These are phyloP conservation scores for Chaetothyriales sp. DNA, from an alignment of 2,329 filamentous ascomycete species.

Conservation along the genomic window DNA sequence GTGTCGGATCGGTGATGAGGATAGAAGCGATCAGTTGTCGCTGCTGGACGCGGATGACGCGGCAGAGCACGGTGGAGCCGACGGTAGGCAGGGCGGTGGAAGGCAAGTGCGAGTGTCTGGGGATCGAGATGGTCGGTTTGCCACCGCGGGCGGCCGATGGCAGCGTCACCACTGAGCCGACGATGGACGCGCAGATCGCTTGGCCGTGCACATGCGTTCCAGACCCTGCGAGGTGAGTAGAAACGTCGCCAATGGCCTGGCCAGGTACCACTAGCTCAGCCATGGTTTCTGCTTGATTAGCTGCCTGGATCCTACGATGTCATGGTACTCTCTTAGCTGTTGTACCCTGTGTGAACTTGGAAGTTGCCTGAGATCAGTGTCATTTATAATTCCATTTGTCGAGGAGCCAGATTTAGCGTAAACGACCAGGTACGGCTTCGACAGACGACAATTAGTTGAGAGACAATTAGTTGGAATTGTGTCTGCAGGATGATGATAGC, in stretches of 20 bases:
- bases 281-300: neutral
- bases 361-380: neutral
- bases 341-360: neutral
- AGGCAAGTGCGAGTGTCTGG: constrained; percentile 22
- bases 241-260: constrained; percentile 57
- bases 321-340: neutral
- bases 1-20: constrained; percentile 53
- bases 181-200: constrained; percentile 67
- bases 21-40: constrained; percentile 78
- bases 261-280: constrained; percentile 42
- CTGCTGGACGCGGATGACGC: constrained; percentile 72
- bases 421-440: too few relatives aligned
- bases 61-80: constrained; percentile 64
- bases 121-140: constrained; percentile 24
- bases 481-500: too few relatives aligned
- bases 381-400: neutral
- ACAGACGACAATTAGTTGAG: too few relatives aligned
- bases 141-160: constrained; percentile 25
- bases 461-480: too few relatives aligned
- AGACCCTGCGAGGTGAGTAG: constrained; percentile 57
- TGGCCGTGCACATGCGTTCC: constrained; percentile 72
- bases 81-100: constrained; percentile 48
- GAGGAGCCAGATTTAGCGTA: neutral
- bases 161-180: constrained; percentile 53
- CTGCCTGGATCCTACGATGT: neutral